A percentile compares a stretch with the other conserved stretches of the same genome.
Conservation (phyloP, 2,329 filamentous ascomycete genomes). For the Fusarium clavum region DNA sequence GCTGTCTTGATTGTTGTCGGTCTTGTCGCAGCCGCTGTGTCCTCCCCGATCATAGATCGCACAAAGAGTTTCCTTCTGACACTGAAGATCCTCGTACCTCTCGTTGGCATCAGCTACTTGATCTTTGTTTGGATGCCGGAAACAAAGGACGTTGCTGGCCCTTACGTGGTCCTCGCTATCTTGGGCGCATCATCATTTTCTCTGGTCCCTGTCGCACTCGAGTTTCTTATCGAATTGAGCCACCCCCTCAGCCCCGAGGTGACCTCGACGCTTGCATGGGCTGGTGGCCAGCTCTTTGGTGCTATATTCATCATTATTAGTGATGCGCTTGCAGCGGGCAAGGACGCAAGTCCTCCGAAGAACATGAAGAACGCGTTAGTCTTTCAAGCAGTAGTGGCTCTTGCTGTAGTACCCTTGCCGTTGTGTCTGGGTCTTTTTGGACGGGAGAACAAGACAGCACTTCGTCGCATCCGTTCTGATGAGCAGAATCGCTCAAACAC, state of each 20-base stretch:
- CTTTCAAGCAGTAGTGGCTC: slow-evolving; percentile 79
- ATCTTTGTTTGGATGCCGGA: slow-evolving; percentile 81
- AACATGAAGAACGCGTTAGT: slow-evolving; percentile 83
- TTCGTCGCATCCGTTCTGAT: slow-evolving; percentile 64
- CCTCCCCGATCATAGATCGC: slow-evolving; percentile 84
- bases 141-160: slow-evolving; percentile 70
- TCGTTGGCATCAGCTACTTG: slow-evolving; percentile 80
- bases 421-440: slow-evolving; percentile 79
- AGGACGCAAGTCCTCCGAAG: slow-evolving; percentile 66
- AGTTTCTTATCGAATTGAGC: slow-evolving; percentile 87
- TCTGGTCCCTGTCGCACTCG: slow-evolving; percentile 84
- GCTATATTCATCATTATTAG: slow-evolving; percentile 86
- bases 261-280: slow-evolving; percentile 86
- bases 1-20: slow-evolving; percentile 91
- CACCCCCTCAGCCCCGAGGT: slow-evolving; percentile 90
- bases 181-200: slow-evolving; percentile 84
- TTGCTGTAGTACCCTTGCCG: slow-evolving; percentile 74
- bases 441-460: slow-evolving; percentile 59
- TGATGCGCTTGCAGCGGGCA: slow-evolving; percentile 74
- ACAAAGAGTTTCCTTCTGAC: slow-evolving; percentile 82
- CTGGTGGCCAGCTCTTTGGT: slow-evolving; percentile 85
- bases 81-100: slow-evolving; percentile 79
- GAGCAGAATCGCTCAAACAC: slow-evolving; percentile 42
- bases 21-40: slow-evolving; percentile 79
- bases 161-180: slow-evolving; percentile 79